Percentiles rank a stretch among this genome's conserved stretches.
Evolutionary conservation across 163 green algal genomes (phyloP).

Genomic region (Chloromonas sp.): DNA sequence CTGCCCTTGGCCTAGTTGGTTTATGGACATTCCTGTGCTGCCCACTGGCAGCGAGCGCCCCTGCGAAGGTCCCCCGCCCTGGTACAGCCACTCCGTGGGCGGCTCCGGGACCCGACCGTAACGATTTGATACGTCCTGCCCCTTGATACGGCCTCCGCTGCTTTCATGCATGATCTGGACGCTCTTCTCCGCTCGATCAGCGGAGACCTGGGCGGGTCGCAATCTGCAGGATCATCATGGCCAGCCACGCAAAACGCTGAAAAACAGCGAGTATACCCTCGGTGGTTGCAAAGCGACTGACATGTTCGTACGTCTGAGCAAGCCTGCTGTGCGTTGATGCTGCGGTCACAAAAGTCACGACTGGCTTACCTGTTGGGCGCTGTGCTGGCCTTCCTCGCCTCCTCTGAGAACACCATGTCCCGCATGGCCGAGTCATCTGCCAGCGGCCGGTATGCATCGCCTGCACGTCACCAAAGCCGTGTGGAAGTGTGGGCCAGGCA

Average conservation of each 20-base stretch:
- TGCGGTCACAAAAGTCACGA: neutral
- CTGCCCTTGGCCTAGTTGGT: neutral
- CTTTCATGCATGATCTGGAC: slow-evolving; percentile 38
- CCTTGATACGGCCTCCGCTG: slow-evolving; percentile 27
- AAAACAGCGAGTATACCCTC: neutral
- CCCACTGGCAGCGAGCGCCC: neutral
- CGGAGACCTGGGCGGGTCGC: slow-evolving; percentile 17
- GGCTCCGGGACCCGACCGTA: slow-evolving; percentile 18
- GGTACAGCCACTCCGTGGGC: slow-evolving; percentile 11
- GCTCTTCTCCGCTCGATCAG: slow-evolving; percentile 25
- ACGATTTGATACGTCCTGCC: slow-evolving; percentile 23
- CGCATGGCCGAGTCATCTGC: slow-evolving; percentile 13
- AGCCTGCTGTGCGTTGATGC: neutral
- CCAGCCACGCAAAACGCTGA: neutral
- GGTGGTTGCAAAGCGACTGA: neutral
- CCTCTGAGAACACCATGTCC: slow-evolving; percentile 19
- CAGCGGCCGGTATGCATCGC: slow-evolving; percentile 22
- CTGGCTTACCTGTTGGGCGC: neutral
- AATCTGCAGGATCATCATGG: slow-evolving; percentile 17
- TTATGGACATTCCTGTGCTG: neutral
- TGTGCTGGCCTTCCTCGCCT: neutral
- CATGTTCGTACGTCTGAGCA: neutral
- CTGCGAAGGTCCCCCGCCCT: neutral
- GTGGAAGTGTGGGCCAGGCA: neutral
- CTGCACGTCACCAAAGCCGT: neutral